Evolutionary conservation across 1,284 basidiomycete species (phyloP).

Genomic region (Heterobasidion annosum): DNA sequence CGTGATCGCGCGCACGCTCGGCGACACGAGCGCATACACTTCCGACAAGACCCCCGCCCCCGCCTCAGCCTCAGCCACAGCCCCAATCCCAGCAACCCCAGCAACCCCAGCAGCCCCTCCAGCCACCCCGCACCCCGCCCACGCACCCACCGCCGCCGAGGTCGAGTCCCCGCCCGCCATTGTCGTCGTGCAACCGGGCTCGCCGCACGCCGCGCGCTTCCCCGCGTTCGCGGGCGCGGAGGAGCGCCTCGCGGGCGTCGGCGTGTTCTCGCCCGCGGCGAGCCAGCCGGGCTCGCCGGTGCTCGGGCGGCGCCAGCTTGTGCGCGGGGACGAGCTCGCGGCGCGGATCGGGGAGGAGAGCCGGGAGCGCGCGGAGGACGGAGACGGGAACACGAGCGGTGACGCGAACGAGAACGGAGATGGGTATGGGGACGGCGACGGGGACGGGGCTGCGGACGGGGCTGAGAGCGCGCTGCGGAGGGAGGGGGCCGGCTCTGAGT

Average conservation of each 20-base stretch:
- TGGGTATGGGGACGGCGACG: too few species aligned
- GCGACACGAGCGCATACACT: slow-evolving; percentile 27
- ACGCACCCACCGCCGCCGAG: not conserved
- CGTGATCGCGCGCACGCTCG: slow-evolving; percentile 72
- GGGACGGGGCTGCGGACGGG: slow-evolving; percentile 1
- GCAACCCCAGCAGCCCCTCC: not conserved
- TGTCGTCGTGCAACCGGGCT: slow-evolving; percentile 34
- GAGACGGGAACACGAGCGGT: too few species aligned
- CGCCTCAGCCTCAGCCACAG: not conserved
- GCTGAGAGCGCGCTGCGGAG: not conserved
- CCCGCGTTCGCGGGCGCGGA: slow-evolving; percentile 18
- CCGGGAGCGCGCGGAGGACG: too few species aligned
- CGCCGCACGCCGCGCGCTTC: too few species aligned
- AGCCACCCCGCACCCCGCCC: slow-evolving; percentile 1
- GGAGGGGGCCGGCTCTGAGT: too few species aligned
- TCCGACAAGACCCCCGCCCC: slow-evolving; percentile 8
- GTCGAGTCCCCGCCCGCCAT: slow-evolving; percentile 24
- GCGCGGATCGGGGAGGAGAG: too few species aligned
- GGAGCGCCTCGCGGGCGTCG: slow-evolving; percentile 55
- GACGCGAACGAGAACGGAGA: too few species aligned
- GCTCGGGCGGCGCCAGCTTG: slow-evolving; percentile 10
- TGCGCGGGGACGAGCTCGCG: too few species aligned
- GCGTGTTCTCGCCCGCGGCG: slow-evolving; percentile 59
- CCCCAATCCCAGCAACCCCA: not conserved
- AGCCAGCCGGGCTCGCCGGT: slow-evolving; percentile 60